Percentiles rank a stretch among this genome's conserved stretches.
phyloP scores from a whole-genome alignment of 257 asterid genomes.

The Solanum lycopersicoides region DNA sequence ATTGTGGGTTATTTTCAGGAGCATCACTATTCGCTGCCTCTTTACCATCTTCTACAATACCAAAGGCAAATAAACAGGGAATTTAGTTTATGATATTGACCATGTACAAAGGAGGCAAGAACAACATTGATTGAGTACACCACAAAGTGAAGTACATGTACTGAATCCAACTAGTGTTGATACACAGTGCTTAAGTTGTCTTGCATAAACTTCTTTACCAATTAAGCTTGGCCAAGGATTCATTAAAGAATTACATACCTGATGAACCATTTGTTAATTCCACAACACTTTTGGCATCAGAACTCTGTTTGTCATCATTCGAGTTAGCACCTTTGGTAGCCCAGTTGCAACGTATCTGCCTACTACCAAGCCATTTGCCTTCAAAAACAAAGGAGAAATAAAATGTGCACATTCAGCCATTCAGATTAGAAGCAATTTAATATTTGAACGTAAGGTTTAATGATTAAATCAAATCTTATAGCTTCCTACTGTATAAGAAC shows the following conservation, averaged over 20 bases:
- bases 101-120: background rate
- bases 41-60: conserved; percentile 66
- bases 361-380: conserved; percentile 96
- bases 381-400: background rate
- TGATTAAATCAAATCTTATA: background rate
- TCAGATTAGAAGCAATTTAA: background rate
- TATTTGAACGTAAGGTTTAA: background rate
- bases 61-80: background rate
- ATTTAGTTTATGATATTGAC: background rate
- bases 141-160: background rate
- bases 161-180: background rate
- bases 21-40: conserved; percentile 63
- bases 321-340: conserved; percentile 78
- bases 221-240: background rate
- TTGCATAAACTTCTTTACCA: background rate
- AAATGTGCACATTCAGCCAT: background rate
- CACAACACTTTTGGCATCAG: conserved; percentile 74
- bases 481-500: background rate
- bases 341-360: conserved; percentile 97
- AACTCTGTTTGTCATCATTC: conserved; percentile 63
- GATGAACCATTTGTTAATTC: conserved; percentile 71
- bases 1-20: conserved; percentile 87
- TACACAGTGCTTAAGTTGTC: background rate
- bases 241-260: conserved; percentile 22
- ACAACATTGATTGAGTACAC: background rate